Percentiles rank a stretch among this genome's conserved stretches.
These are phyloP conservation scores for Mitragyna speciosa DNA, from an alignment of 257 asterid genomes.

Conservation along the genomic window DNA sequence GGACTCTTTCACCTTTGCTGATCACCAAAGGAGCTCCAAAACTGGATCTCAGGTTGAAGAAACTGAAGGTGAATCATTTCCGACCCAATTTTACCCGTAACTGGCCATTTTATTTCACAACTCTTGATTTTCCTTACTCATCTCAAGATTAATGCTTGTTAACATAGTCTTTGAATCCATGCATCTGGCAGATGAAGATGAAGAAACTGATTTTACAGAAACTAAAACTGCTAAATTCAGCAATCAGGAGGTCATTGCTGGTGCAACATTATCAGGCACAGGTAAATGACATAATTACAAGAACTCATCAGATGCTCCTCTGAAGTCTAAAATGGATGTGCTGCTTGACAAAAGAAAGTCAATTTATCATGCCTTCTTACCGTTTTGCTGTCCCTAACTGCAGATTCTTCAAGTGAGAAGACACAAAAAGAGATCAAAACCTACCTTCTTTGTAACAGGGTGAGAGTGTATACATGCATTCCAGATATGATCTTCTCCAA, in stretches of 20 bases:
- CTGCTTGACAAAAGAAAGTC: neutral
- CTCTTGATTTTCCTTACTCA: neutral
- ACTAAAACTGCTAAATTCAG: neutral
- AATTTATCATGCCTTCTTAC: neutral
- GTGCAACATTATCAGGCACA: neutral
- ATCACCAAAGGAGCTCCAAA: constrained; percentile 13
- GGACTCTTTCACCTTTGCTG: constrained; percentile 19
- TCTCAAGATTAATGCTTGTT: neutral
- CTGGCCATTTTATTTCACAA: neutral
- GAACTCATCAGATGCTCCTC: neutral
- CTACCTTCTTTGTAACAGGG: constrained; percentile 37
- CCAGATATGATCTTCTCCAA: constrained; percentile 33
- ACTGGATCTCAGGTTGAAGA: neutral
- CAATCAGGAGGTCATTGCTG: neutral
- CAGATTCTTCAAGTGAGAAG: constrained; percentile 11
- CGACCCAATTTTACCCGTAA: neutral
- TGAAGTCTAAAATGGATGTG: neutral
- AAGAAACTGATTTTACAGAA: neutral
- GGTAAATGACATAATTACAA: neutral
- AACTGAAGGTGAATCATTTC: constrained; percentile 10
- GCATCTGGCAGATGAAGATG: constrained; percentile 7
- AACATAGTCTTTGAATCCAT: neutral
- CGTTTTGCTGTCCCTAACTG: constrained; percentile 1
- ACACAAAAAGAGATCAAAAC: constrained; percentile 16
- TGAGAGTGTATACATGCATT: constrained; percentile 40